Evolutionary conservation across 495 filamentous ascomycete species (phyloP).

Genomic region (Choiromyces venosus): DNA sequence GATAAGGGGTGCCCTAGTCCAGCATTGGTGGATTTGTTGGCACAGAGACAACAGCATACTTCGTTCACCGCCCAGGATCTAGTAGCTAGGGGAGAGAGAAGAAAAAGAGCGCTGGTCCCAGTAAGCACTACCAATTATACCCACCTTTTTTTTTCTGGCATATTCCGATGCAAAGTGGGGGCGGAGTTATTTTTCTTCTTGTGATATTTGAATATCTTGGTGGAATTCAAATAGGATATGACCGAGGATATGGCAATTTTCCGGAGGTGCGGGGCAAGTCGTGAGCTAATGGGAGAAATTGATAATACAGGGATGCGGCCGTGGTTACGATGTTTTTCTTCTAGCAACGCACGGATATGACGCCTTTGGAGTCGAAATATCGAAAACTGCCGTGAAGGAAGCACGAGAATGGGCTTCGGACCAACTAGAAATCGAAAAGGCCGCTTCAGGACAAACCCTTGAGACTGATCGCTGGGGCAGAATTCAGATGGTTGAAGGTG

Average conservation of each 20-base stretch:
- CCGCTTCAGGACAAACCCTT: conserved; percentile 11
- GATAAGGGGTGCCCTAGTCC: conserved; percentile 58
- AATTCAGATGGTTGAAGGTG: conserved; percentile 27
- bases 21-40: conserved; percentile 56
- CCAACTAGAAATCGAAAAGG: conserved; percentile 20
- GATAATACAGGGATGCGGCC: conserved; percentile 41
- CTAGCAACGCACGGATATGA: conserved; percentile 44
- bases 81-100: conserved; percentile 22
- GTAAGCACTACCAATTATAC: conserved; percentile 26
- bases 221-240: neutral
- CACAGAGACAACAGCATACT: conserved; percentile 41
- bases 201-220: neutral
- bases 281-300: neutral
- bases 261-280: neutral
- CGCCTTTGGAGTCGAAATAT: conserved; percentile 43
- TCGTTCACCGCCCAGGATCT: conserved; percentile 23
- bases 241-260: neutral
- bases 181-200: neutral
- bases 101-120: conserved; percentile 46
- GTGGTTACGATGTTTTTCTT: conserved; percentile 45
- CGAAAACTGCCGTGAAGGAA: conserved; percentile 33
- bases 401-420: conserved; percentile 33
- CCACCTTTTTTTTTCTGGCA: neutral
- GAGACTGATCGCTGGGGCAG: conserved; percentile 21
- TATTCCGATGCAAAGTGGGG: neutral